These are phyloP conservation scores for Escovopsis sp. DNA, from an alignment of 2,329 filamentous ascomycete genomes.

Conservation along the genomic window DNA sequence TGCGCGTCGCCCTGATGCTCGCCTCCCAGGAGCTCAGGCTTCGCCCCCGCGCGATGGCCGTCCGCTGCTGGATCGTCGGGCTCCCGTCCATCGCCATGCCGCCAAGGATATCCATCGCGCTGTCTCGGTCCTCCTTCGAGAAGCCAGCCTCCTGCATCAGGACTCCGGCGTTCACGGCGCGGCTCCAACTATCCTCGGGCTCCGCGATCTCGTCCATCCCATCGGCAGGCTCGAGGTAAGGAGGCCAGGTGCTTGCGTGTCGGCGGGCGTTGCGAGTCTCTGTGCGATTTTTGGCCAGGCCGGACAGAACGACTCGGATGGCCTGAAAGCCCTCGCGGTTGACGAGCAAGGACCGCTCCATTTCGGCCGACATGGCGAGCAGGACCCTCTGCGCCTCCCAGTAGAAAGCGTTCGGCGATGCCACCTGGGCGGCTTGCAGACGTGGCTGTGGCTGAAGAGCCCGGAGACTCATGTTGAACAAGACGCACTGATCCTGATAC, in stretches of 20 bases:
- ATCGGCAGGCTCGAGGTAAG: conserved; percentile 40
- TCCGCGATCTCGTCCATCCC: conserved; percentile 41
- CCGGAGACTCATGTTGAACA: conserved; percentile 17
- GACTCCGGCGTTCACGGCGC: conserved; percentile 35
- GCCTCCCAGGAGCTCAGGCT: conserved; percentile 33
- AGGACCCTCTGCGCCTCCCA: conserved; percentile 44
- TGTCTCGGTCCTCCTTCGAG: conserved; percentile 28
- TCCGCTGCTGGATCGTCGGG: conserved; percentile 39
- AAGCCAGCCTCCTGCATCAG: conserved; percentile 44
- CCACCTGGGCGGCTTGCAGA: conserved; percentile 10
- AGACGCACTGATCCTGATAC: conserved; percentile 14
- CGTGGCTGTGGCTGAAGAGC: conserved; percentile 13
- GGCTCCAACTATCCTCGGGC: conserved; percentile 36
- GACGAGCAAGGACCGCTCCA: conserved; percentile 35
- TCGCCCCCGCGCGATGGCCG: conserved; percentile 7
- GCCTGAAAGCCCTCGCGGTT: conserved; percentile 35
- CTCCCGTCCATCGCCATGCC: conserved; percentile 33
- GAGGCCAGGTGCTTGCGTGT: conserved; percentile 41
- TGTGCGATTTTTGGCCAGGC: conserved; percentile 32
- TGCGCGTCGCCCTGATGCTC: conserved; percentile 41
- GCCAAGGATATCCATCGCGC: conserved; percentile 34
- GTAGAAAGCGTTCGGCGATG: conserved; percentile 17
- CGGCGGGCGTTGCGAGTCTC: conserved; percentile 34
- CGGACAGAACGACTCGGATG: conserved; percentile 37
- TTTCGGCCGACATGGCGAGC: conserved; percentile 32